phyloP scores from a whole-genome alignment of 257 asterid genomes.

The Cordia subcordata region DNA sequence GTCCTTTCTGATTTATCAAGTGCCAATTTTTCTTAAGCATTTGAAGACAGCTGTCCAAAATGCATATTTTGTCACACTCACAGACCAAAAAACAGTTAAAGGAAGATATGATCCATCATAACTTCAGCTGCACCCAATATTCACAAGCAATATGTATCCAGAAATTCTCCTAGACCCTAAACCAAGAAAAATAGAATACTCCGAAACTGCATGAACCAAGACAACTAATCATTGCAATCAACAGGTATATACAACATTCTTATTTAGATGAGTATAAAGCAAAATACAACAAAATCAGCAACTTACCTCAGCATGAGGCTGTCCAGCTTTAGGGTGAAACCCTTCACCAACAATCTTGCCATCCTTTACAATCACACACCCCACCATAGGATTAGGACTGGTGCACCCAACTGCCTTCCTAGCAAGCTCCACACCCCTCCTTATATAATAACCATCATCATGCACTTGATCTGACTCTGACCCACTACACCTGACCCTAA shows the following conservation, averaged over 20 bases:
- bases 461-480: conserved; percentile 13
- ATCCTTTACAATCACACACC: conserved; percentile 81
- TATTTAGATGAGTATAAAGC: not conserved
- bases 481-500: conserved; percentile 35
- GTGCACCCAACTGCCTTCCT: conserved; percentile 73
- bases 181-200: not conserved
- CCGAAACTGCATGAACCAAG: not conserved
- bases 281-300: not conserved
- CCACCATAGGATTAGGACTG: conserved; percentile 98
- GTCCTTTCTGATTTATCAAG: too few relatives aligned
- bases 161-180: too few relatives aligned
- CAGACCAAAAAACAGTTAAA: too few relatives aligned
- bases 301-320: conserved; percentile 94
- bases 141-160: not conserved
- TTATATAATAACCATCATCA: conserved; percentile 66
- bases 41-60: too few relatives aligned
- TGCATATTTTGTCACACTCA: too few relatives aligned
- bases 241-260: not conserved
- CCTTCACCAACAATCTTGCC: conserved; percentile 90
- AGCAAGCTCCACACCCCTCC: conserved; percentile 87
- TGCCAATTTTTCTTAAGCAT: too few relatives aligned
- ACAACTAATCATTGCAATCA: too few relatives aligned
- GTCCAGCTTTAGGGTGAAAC: conserved; percentile 95
- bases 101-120: too few relatives aligned
- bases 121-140: not conserved